A percentile compares a stretch with the other conserved stretches of the same genome.
Evolutionary conservation across 2,329 filamentous ascomycete genomes (phyloP).

Genomic region (Didymosphaeria variabile): DNA sequence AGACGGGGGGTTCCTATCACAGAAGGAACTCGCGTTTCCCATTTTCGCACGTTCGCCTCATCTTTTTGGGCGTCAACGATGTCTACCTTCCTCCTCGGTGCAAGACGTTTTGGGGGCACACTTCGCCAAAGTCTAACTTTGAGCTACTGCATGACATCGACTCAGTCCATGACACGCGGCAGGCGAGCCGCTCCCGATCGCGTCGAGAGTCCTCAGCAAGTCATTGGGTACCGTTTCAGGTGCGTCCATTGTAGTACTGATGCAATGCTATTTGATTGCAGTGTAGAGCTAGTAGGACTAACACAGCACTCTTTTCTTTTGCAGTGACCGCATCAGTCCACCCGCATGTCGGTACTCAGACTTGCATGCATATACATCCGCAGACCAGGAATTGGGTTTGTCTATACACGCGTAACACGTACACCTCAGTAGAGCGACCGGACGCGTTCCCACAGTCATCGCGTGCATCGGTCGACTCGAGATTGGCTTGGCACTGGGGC

Average conservation of each 20-base stretch:
- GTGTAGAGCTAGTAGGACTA: background rate
- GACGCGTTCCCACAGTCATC: no score
- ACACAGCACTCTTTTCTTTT: background rate
- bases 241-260: background rate
- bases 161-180: constrained; percentile 2
- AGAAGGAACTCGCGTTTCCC: no score
- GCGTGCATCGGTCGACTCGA: no score
- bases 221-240: background rate
- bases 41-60: background rate
- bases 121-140: background rate
- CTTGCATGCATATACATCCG: no score
- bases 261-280: background rate
- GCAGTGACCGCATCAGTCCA: no score
- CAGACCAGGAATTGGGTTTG: no score
- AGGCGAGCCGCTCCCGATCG: background rate
- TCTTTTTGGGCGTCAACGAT: background rate
- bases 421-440: no score
- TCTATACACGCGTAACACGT: no score
- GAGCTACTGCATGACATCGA: constrained; percentile 21
- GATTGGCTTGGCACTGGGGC: no score
- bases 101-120: background rate
- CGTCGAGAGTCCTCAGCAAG: background rate
- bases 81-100: background rate
- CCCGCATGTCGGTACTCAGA: no score
- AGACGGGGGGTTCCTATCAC: background rate